Evolutionary conservation across 441 rosid genomes (phyloP).

Genomic region (Kokia cookei): DNA sequence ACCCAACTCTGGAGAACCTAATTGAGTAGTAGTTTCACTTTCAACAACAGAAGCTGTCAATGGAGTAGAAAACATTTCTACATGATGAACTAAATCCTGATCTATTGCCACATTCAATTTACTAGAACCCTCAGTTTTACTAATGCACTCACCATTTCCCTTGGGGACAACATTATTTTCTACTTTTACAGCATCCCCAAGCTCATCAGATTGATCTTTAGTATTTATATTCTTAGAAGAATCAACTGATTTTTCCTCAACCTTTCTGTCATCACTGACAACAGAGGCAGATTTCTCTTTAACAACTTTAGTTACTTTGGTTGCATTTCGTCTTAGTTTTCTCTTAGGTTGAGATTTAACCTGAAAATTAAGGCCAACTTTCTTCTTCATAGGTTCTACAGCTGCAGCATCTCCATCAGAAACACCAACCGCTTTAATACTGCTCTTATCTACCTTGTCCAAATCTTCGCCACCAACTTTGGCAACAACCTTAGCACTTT

Average conservation of each 20-base stretch:
- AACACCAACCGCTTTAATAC: slow-evolving; percentile 3
- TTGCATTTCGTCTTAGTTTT: not conserved
- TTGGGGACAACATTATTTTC: slow-evolving; percentile 9
- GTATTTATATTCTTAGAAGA: slow-evolving; percentile 8
- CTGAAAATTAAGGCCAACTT: slow-evolving; percentile 3
- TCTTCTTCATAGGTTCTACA: slow-evolving; percentile 19
- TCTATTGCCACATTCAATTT: slow-evolving; percentile 1
- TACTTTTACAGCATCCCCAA: slow-evolving; percentile 13
- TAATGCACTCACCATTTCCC: slow-evolving; percentile 10
- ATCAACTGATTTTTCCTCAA: slow-evolving; percentile 13
- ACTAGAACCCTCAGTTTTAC: not conserved
- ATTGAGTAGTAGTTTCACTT: slow-evolving; percentile 8
- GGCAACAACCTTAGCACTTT: not conserved
- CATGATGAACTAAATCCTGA: slow-evolving; percentile 4
- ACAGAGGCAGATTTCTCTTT: slow-evolving; percentile 7
- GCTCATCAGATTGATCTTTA: slow-evolving; percentile 14
- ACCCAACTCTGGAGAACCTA: not conserved
- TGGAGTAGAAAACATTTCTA: slow-evolving; percentile 7
- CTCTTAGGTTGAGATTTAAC: not conserved
- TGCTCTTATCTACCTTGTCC: slow-evolving; percentile 6
- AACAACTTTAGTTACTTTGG: slow-evolving; percentile 3
- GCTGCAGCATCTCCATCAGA: slow-evolving; percentile 3
- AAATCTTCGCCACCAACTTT: slow-evolving; percentile 1
- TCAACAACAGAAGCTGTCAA: slow-evolving; percentile 4
- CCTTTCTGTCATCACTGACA: not conserved